Evolutionary conservation across 179 eudicot species (phyloP).

Genomic region (Spergularia azorica): DNA sequence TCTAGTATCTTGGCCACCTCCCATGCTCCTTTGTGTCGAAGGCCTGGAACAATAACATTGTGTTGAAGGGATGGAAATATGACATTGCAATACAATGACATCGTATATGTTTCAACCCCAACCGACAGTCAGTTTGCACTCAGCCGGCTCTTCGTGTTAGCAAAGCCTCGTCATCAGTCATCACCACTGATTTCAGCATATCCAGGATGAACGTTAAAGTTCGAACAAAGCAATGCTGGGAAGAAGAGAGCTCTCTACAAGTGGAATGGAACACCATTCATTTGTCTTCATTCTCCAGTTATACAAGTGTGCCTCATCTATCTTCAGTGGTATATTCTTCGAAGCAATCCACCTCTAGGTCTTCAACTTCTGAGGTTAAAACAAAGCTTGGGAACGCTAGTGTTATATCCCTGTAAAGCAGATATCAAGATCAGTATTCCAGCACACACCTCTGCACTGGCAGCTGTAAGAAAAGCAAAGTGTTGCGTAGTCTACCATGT

Average conservation of each 20-base stretch:
- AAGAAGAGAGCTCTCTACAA: not conserved
- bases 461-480: not conserved
- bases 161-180: not conserved
- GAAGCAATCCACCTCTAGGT: slow-evolving; percentile 36
- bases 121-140: not conserved
- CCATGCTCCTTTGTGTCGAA: not conserved
- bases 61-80: not conserved
- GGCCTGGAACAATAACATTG: not conserved
- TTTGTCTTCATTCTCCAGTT: not conserved
- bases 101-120: not conserved
- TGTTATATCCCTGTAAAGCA: slow-evolving; percentile 68
- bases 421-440: slow-evolving; percentile 2
- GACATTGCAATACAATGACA: not conserved
- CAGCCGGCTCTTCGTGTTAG: slow-evolving; percentile 1
- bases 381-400: slow-evolving; percentile 90
- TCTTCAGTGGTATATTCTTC: not conserved
- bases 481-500: too few relatives aligned
- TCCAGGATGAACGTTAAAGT: not conserved
- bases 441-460: not conserved
- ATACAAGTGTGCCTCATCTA: not conserved
- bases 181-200: not conserved
- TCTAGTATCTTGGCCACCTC: not conserved
- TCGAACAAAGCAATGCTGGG: not conserved
- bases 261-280: not conserved
- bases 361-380: slow-evolving; percentile 62